Conservation (phyloP, 176 grass and related monocot genomes). For the Paspalum notatum region DNA sequence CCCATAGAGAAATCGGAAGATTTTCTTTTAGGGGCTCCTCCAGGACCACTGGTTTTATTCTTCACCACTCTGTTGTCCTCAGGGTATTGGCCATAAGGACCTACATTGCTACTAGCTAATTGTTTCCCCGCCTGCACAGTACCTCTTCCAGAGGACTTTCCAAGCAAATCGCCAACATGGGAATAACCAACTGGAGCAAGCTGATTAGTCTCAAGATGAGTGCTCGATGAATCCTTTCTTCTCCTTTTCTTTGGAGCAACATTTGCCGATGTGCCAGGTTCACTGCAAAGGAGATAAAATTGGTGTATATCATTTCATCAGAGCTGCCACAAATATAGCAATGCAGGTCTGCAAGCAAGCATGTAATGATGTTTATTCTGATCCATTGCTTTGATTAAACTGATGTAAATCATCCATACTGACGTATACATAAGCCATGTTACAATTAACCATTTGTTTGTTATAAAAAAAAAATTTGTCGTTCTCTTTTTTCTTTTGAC, state of each 20-base stretch:
- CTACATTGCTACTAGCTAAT: slow-evolving; percentile 39
- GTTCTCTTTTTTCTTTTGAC: slow-evolving; percentile 1
- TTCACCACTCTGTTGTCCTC: slow-evolving; percentile 56
- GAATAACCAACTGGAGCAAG: slow-evolving; percentile 53
- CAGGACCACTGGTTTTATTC: slow-evolving; percentile 47
- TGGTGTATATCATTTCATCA: slow-evolving; percentile 26
- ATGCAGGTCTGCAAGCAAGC: slow-evolving; percentile 24
- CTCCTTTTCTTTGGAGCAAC: slow-evolving; percentile 81
- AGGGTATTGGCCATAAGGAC: slow-evolving; percentile 47
- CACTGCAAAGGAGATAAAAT: slow-evolving; percentile 59
- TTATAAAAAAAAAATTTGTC: too few species aligned
- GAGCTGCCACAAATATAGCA: slow-evolving; percentile 29
- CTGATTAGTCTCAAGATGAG: slow-evolving; percentile 49
- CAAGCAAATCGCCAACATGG: slow-evolving; percentile 40
- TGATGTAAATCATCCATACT: slow-evolving; percentile 21
- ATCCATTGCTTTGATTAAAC: slow-evolving; percentile 23
- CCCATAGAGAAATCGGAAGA: slow-evolving; percentile 46
- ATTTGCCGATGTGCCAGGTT: slow-evolving; percentile 51
- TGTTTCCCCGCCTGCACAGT: slow-evolving; percentile 46
- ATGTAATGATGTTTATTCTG: slow-evolving; percentile 12
- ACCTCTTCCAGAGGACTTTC: slow-evolving; percentile 58
- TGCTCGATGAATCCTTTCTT: slow-evolving; percentile 72
- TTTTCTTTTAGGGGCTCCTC: slow-evolving; percentile 56
- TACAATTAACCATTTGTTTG: too few species aligned
- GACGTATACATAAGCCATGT: slow-evolving; percentile 4